phyloP scores from a whole-genome alignment of 2,329 filamentous ascomycete genomes.

The Mycosphaerella sp. region DNA sequence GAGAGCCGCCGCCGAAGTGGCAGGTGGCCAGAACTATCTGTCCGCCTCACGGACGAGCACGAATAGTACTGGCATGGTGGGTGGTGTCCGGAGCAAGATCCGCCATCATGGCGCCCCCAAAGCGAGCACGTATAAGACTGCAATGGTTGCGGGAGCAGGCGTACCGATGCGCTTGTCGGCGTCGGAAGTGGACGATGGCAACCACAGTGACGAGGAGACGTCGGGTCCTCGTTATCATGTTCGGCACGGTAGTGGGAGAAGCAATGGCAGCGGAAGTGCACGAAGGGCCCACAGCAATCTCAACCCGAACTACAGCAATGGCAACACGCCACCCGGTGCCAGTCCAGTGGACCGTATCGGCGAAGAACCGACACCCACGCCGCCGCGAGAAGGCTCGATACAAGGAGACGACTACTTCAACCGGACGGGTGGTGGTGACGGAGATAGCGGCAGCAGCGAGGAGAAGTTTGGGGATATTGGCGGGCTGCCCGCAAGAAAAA shows the following conservation, averaged over 20 bases:
- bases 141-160: slow-evolving; percentile 67
- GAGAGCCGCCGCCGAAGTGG: slow-evolving; percentile 76
- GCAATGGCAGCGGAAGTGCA: slow-evolving; percentile 47
- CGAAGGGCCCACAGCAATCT: slow-evolving; percentile 37
- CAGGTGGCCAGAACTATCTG: slow-evolving; percentile 48
- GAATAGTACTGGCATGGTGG: slow-evolving; percentile 34
- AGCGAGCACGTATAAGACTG: slow-evolving; percentile 70
- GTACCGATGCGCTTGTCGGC: slow-evolving; percentile 89
- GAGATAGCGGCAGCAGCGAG: slow-evolving; percentile 44
- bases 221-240: slow-evolving; percentile 53
- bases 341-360: slow-evolving; percentile 38
- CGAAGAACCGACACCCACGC: slow-evolving; percentile 43
- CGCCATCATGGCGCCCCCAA: slow-evolving; percentile 77
- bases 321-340: slow-evolving; percentile 48
- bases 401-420: slow-evolving; percentile 38
- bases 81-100: slow-evolving; percentile 72
- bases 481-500: slow-evolving; percentile 41
- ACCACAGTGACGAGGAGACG: slow-evolving; percentile 66
- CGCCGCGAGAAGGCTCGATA: slow-evolving; percentile 33
- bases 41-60: slow-evolving; percentile 26
- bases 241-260: slow-evolving; percentile 66
- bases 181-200: slow-evolving; percentile 84
- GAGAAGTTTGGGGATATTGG: slow-evolving; percentile 51
- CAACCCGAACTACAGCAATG: slow-evolving; percentile 41
- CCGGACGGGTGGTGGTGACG: slow-evolving; percentile 34